These are phyloP conservation scores for Sporothrix sp. DNA, from an alignment of 2,329 filamentous ascomycete genomes.

Conservation along the genomic window DNA sequence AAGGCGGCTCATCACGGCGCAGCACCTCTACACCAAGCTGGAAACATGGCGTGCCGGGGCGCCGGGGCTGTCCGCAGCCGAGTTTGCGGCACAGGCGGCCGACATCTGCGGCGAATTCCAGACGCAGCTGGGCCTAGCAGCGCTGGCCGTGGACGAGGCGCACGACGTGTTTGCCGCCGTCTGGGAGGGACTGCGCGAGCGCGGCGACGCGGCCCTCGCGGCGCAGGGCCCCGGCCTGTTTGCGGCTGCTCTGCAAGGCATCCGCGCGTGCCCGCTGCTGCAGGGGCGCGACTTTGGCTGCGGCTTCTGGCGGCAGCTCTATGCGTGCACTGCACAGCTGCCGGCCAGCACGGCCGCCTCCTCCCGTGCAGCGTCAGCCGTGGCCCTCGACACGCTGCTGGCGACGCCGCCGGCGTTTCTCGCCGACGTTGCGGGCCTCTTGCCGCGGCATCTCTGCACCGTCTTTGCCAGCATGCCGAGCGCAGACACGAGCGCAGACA, in stretches of 20 bases:
- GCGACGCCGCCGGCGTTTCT: slow-evolving; percentile 10
- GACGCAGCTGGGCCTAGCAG: slow-evolving; percentile 13
- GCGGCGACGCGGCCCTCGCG: neutral
- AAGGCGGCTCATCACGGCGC: slow-evolving; percentile 1
- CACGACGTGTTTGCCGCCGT: slow-evolving; percentile 5
- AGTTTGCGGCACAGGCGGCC: neutral
- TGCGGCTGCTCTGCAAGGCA: slow-evolving; percentile 8
- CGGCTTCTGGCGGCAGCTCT: slow-evolving; percentile 13
- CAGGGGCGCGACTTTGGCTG: slow-evolving; percentile 9
- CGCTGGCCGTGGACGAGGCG: slow-evolving; percentile 13
- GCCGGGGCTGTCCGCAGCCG: neutral
- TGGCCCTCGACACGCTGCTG: slow-evolving; percentile 4
- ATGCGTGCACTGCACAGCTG: neutral
- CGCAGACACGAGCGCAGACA: neutral
- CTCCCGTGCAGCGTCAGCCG: too few species aligned
- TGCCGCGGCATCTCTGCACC: slow-evolving; percentile 8
- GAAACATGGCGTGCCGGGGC: slow-evolving; percentile 5
- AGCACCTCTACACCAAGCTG: slow-evolving; percentile 10
- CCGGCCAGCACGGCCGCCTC: neutral
- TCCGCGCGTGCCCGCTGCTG: slow-evolving; percentile 11
- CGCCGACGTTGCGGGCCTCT: neutral
- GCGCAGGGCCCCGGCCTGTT: neutral
- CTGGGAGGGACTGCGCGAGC: neutral
- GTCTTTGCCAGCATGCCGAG: neutral
- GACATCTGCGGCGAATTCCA: slow-evolving; percentile 13